Base-by-base conservation (phyloP, 2,329 filamentous ascomycete species). In the Xylaria sp. region DNA sequence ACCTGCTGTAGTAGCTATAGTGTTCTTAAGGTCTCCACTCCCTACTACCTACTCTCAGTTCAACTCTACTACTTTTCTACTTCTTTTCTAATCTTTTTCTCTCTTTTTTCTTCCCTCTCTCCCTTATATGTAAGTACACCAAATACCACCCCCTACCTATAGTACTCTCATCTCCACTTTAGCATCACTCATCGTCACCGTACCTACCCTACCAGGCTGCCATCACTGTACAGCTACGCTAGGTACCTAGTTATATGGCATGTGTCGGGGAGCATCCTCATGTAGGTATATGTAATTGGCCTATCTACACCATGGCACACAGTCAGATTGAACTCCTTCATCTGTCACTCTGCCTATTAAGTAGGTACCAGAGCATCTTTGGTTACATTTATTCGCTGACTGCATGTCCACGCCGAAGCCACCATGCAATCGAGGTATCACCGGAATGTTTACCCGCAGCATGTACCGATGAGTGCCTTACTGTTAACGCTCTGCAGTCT, bases 361-460 rank as follows among this genome's bases (percentile, higher is more conserved):
- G 33, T 28, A 31, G 54, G 12, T 8, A 14, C 35, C 31, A 11
- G n/a, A 31, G 35, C 12, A 46, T 4, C 37, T 33, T 45, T 47
- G 43, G 49, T 55, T 62, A 45, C 58, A 61, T 58, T n/a, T 62
- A 50, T 58, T 62, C 62, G 62, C 61, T 62, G 65, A 61, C 65
- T 64, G 33, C 54, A 61, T 64, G 54, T 21, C 21, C 49, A 46
- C 43, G 62, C 23, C 43, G 52, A 60, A 49, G 58, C 54, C 54
- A 61, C 37, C 25, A 54, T 57, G 56, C 51, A 52, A 28, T 57
- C 37, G 11, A 52, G 35, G 57, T 53, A 45, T 60, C 49, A 64
- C 52, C 51, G 47, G 52, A 49, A 17, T 25, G 57, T 40, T 38
- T 42, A 25, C 38, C 61, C 53, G 46, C 57, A 61, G 56, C 35